Evolutionary conservation across 106 monocot species (phyloP).

Genomic region (Dendrobium officinale): DNA sequence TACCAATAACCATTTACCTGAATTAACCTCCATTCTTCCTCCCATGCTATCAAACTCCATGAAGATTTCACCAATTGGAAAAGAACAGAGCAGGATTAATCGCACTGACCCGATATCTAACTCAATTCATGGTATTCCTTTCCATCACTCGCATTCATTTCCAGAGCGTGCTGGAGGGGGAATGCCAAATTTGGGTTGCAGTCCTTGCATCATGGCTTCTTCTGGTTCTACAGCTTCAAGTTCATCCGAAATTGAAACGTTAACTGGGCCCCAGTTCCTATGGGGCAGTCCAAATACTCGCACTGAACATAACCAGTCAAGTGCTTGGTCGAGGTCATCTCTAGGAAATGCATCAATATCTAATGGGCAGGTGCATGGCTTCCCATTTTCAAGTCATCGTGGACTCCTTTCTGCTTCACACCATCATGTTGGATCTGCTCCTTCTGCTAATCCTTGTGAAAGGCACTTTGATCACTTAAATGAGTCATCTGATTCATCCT

Average conservation of each 20-base stretch:
- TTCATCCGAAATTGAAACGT: slow-evolving; percentile 37
- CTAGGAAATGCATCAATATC: slow-evolving; percentile 29
- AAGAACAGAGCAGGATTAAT: slow-evolving; percentile 25
- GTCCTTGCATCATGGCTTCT: slow-evolving; percentile 27
- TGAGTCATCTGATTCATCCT: slow-evolving; percentile 43
- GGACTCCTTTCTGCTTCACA: slow-evolving; percentile 34
- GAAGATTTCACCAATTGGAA: slow-evolving; percentile 71
- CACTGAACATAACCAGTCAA: slow-evolving; percentile 28
- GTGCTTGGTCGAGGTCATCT: slow-evolving; percentile 27
- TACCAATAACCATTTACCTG: slow-evolving; percentile 31
- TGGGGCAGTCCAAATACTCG: slow-evolving; percentile 57
- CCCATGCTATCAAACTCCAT: slow-evolving; percentile 40
- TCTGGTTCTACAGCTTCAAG: slow-evolving; percentile 31
- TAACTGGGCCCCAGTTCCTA: slow-evolving; percentile 60
- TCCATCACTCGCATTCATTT: slow-evolving; percentile 52
- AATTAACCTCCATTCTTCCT: slow-evolving; percentile 43
- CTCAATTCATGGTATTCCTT: slow-evolving; percentile 16
- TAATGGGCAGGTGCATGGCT: slow-evolving; percentile 29
- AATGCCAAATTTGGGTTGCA: slow-evolving; percentile 25
- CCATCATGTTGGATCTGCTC: slow-evolving; percentile 71
- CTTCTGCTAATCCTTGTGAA: slow-evolving; percentile 59
- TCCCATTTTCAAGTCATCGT: slow-evolving; percentile 30
- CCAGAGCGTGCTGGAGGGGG: slow-evolving; percentile 41
- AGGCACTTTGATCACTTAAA: slow-evolving; percentile 39
- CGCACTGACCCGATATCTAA: slow-evolving; percentile 23